Evolutionary conservation across 306 rosid genomes (phyloP), one percentile per base, ranked within the genome.

Genomic region (Betula pendula): DNA sequence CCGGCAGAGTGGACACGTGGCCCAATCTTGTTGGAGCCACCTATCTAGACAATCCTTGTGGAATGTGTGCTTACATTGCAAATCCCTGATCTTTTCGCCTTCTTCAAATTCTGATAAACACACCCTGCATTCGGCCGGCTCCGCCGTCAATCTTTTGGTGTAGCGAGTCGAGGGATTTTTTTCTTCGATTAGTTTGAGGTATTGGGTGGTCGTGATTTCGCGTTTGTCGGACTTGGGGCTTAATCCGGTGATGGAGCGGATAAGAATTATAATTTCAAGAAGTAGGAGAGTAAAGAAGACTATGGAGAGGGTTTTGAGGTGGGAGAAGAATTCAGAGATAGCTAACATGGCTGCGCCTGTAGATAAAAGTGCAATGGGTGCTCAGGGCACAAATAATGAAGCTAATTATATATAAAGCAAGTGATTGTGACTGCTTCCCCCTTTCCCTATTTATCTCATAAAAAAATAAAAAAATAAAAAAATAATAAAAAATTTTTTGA

Each of bases 1-100:
- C 77, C 99, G 82, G 82, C 99, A 96, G 19, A 96, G 97, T 0
- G 99, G 99, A 52, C 99, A 96, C 0, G 97, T 92, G 19, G 96
- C 96, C 81, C 82, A 87, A 38, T 75, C 86, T 65, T 86, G 87
- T 29, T 88, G 89, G 70, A 96, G 82, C 99, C 99, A 96, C 60
- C 66, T 85, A 65, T 92, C 99, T 47, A 96, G 86, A 35, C 99
- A 92, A 58, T 88, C 96, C 83, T 69, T 86, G 73, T 92, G 99
- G 78, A 92, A 96, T 8, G 88, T 83, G 82, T 96, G 99, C 50
- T 87, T 76, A 62, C 99, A 96, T 29, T 85, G 85, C 75, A 96
- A 84, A 72, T 68, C 84, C 80, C 99, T 80, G 1, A 91, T 78
- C 33, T 80, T 87, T 1, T 92, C 97, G 1, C 97, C 99, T 75